phyloP scores from a whole-genome alignment of 176 grass and related monocot genomes.

The Tuctoria greenei region DNA sequence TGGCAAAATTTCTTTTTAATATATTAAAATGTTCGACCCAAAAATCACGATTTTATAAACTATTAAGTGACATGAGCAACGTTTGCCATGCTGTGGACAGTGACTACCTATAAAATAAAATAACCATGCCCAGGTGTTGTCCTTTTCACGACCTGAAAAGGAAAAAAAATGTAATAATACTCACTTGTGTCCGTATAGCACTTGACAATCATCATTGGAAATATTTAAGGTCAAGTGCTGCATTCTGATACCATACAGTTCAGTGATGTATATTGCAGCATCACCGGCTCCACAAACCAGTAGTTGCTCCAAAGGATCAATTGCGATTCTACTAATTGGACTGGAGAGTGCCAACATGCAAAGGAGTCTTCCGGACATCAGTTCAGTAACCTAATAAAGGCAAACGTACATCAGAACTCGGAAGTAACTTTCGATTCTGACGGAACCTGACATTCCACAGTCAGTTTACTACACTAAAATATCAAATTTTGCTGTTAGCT shows the following conservation, averaged over 20 bases:
- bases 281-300: conserved; percentile 30
- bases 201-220: conserved; percentile 17
- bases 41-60: background rate
- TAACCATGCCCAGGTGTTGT: background rate
- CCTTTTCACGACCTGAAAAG: background rate
- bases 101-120: background rate
- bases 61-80: background rate
- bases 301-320: conserved; percentile 30
- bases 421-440: too few relatives aligned
- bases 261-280: conserved; percentile 23
- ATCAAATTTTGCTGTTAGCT: background rate
- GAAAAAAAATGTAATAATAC: background rate
- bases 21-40: too few relatives aligned
- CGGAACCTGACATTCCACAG: background rate
- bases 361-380: conserved; percentile 28
- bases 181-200: conserved; percentile 39
- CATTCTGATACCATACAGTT: conserved; percentile 4
- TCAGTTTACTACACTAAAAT: background rate
- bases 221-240: background rate
- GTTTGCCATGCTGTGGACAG: background rate
- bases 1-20: too few relatives aligned
- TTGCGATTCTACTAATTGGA: conserved; percentile 1
- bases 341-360: conserved; percentile 9
- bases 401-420: background rate
- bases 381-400: conserved; percentile 22